Percentiles rank a stretch among this genome's conserved stretches.
These are phyloP conservation scores for Coriaria nepalensis DNA, from an alignment of 306 rosid genomes.

Conservation along the genomic window DNA sequence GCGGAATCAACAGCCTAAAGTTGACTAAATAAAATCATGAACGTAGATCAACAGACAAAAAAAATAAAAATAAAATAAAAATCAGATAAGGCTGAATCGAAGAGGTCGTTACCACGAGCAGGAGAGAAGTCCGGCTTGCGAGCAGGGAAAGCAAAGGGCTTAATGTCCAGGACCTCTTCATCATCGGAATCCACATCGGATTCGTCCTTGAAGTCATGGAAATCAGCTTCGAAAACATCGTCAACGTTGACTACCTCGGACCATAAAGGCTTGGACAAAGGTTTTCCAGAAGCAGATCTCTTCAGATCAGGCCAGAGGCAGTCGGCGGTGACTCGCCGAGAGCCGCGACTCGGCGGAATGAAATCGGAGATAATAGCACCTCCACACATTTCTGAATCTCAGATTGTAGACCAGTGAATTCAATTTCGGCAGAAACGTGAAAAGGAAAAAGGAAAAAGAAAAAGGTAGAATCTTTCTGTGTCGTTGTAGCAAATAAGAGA, in stretches of 20 bases:
- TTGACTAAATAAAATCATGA: background rate
- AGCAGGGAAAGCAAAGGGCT: constrained; percentile 31
- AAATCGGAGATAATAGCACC: constrained; percentile 93
- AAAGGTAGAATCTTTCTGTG: background rate
- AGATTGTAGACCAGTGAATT: background rate
- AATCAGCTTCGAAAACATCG: constrained; percentile 82
- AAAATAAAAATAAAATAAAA: too few relatives aligned
- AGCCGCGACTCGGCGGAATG: constrained; percentile 32
- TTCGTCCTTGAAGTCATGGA: constrained; percentile 71
- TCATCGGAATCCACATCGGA: constrained; percentile 55
- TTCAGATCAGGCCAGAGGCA: constrained; percentile 56
- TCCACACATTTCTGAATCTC: constrained; percentile 56
- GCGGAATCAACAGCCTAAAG: too few relatives aligned
- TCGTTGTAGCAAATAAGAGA: background rate
- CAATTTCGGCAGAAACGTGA: constrained; percentile 1
- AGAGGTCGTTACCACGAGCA: constrained; percentile 28
- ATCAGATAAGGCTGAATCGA: background rate
- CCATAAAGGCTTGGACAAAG: constrained; percentile 23
- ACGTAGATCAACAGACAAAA: background rate
- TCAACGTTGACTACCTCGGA: constrained; percentile 27
- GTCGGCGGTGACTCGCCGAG: constrained; percentile 47
- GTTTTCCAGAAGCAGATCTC: constrained; percentile 23
- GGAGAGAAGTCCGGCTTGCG: constrained; percentile 17
- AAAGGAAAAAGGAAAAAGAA: background rate
- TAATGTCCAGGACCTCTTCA: constrained; percentile 34